Conservation (phyloP, 2,329 filamentous ascomycete genomes). For the Dendryphion nanum region DNA sequence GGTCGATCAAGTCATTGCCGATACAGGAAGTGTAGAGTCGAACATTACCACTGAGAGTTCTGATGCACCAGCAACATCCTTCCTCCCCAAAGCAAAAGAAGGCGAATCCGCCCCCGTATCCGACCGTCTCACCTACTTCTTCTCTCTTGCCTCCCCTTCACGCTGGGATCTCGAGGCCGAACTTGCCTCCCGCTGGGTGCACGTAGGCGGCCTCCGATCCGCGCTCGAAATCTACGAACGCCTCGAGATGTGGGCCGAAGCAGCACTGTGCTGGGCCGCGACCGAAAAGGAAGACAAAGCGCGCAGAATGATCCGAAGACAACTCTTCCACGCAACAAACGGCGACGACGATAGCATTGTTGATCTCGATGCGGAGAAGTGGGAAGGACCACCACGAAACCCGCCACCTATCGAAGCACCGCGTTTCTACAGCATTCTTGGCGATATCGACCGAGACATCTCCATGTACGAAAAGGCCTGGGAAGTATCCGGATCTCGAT, state of each 20-base stretch:
- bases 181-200: slow-evolving; percentile 87
- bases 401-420: slow-evolving; percentile 80
- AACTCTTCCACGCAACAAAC: slow-evolving; percentile 69
- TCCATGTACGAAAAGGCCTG: slow-evolving; percentile 81
- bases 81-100: slow-evolving; percentile 73
- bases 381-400: slow-evolving; percentile 67
- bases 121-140: slow-evolving; percentile 78
- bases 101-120: slow-evolving; percentile 75
- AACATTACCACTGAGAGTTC: slow-evolving; percentile 12
- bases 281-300: slow-evolving; percentile 83
- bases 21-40: slow-evolving; percentile 56
- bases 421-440: slow-evolving; percentile 87
- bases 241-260: slow-evolving; percentile 90
- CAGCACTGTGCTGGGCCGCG: slow-evolving; percentile 81
- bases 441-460: slow-evolving; percentile 77
- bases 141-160: slow-evolving; percentile 78
- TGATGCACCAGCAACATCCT: slow-evolving; percentile 60
- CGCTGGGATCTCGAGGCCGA: slow-evolving; percentile 95
- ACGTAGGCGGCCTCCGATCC: slow-evolving; percentile 80
- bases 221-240: slow-evolving; percentile 96
- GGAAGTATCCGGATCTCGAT: slow-evolving; percentile 78
- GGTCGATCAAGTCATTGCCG: slow-evolving; percentile 90
- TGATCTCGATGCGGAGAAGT: slow-evolving; percentile 47
- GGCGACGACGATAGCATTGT: slow-evolving; percentile 39
- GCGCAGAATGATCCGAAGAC: slow-evolving; percentile 69